A percentile compares a stretch with the other conserved stretches of the same genome.
Evolutionary conservation across 2,329 filamentous ascomycete species (phyloP).

Genomic region (Penicillium griseofulvum): DNA sequence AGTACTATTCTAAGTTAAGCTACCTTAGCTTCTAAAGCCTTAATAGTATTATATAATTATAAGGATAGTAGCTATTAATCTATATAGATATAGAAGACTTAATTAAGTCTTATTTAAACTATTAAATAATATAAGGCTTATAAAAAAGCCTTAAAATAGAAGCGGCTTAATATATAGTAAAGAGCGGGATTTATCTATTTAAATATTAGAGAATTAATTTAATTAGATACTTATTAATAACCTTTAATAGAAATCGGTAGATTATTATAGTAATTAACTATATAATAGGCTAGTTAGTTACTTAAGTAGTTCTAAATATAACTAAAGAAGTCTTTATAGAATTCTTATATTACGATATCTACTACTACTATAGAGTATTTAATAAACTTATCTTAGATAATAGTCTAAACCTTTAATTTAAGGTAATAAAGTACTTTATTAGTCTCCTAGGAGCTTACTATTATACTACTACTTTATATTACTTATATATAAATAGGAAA

Average conservation of each 20-base stretch:
- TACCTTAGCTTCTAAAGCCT: not conserved
- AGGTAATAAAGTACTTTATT: not conserved
- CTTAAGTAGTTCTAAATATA: too few species aligned
- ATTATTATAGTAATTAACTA: conserved; percentile 3
- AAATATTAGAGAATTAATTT: not conserved
- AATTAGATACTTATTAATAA: too few species aligned
- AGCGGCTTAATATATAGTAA: not conserved
- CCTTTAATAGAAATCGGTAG: not conserved
- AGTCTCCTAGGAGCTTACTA: not conserved
- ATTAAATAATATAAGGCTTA: not conserved
- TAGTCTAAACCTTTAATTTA: not conserved
- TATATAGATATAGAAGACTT: not conserved
- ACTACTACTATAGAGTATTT: too few species aligned
- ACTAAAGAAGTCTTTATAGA: too few species aligned
- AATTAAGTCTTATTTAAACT: not conserved
- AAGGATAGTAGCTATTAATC: not conserved
- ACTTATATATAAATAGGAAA: too few species aligned
- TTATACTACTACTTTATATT: not conserved
- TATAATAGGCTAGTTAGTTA: not conserved
- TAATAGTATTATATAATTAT: not conserved
- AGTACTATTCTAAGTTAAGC: not conserved
- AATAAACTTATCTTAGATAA: too few species aligned
- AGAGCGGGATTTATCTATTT: not conserved
- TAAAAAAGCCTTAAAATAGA: not conserved
- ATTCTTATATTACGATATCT: too few species aligned